A percentile compares a stretch with the other conserved stretches of the same genome.
Evolutionary conservation across 1,284 basidiomycete genomes (phyloP).

Genomic region (Tylopilus orsonianus): DNA sequence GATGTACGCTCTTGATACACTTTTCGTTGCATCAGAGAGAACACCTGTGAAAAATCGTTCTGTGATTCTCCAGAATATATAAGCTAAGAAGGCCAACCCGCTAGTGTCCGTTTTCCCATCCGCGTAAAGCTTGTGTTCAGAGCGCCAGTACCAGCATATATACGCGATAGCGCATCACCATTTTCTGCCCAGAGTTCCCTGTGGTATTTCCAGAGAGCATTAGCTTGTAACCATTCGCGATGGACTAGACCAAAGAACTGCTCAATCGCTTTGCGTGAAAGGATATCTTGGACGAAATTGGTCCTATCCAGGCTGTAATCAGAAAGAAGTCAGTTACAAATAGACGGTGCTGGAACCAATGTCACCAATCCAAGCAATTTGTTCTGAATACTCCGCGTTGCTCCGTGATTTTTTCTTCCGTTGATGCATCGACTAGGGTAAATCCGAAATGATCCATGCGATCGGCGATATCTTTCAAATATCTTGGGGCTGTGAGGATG

Average conservation of each 20-base stretch:
- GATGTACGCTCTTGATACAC: slow-evolving; percentile 92
- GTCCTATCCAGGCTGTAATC: slow-evolving; percentile 86
- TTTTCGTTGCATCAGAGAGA: slow-evolving; percentile 95
- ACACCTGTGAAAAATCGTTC: slow-evolving; percentile 51
- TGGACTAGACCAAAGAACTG: slow-evolving; percentile 71
- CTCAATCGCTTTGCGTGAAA: slow-evolving; percentile 77
- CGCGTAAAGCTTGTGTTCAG: slow-evolving; percentile 95
- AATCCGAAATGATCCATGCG: slow-evolving; percentile 85
- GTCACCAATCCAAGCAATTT: slow-evolving; percentile 94
- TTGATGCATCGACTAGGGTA: slow-evolving; percentile 69
- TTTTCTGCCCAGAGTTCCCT: slow-evolving; percentile 97
- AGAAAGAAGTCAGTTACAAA: slow-evolving; percentile 7
- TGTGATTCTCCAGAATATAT: not conserved
- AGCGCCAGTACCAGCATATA: slow-evolving; percentile 97
- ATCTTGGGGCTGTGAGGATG: slow-evolving; percentile 39
- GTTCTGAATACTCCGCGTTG: slow-evolving; percentile 92
- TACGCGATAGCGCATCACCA: slow-evolving; percentile 85
- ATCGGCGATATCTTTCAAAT: slow-evolving; percentile 58
- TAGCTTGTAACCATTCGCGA: slow-evolving; percentile 71
- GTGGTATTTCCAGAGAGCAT: slow-evolving; percentile 81
- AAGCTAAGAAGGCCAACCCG: slow-evolving; percentile 45
- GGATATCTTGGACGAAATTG: slow-evolving; percentile 96
- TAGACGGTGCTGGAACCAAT: not conserved
- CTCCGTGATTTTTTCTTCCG: slow-evolving; percentile 70
- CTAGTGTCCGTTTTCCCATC: slow-evolving; percentile 90